Evolutionary conservation across 306 rosid genomes (phyloP).

Genomic region (Inga laurina): DNA sequence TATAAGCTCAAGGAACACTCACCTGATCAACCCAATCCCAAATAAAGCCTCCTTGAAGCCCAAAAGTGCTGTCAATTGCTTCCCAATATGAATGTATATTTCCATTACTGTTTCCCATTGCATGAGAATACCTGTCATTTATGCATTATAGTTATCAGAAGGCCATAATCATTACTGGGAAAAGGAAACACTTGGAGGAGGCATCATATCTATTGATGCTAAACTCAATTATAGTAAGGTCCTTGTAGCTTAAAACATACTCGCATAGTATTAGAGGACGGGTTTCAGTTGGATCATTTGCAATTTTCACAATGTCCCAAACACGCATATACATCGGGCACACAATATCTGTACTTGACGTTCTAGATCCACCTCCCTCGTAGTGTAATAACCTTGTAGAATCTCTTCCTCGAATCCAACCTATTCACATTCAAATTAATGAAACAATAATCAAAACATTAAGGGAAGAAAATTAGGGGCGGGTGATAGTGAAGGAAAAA

Average conservation of each 20-base stretch:
- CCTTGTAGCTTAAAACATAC: constrained; percentile 46
- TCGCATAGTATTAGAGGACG: constrained; percentile 97
- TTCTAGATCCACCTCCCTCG: constrained; percentile 97
- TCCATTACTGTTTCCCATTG: constrained; percentile 98
- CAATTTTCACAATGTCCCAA: constrained; percentile 90
- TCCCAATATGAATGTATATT: constrained; percentile 91
- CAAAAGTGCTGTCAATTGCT: constrained; percentile 88
- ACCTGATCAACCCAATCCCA: constrained; percentile 99
- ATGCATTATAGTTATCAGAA: constrained; percentile 25
- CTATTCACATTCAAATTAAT: constrained; percentile 35
- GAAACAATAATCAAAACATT: constrained; percentile 1
- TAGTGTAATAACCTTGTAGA: constrained; percentile 78
- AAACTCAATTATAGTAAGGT: neutral
- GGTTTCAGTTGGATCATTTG: constrained; percentile 81
- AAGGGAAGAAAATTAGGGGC: neutral
- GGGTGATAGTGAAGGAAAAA: neutral
- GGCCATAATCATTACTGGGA: neutral
- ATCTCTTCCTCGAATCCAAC: constrained; percentile 95
- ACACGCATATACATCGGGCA: constrained; percentile 99
- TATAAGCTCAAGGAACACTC: constrained; percentile 19
- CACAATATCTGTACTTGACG: constrained; percentile 84
- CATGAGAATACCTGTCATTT: constrained; percentile 85
- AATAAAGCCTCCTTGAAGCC: constrained; percentile 98
- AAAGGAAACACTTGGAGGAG: constrained; percentile 23
- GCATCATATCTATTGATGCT: neutral